Conservation (phyloP, 306 rosid species). For the Vicia sativa region DNA sequence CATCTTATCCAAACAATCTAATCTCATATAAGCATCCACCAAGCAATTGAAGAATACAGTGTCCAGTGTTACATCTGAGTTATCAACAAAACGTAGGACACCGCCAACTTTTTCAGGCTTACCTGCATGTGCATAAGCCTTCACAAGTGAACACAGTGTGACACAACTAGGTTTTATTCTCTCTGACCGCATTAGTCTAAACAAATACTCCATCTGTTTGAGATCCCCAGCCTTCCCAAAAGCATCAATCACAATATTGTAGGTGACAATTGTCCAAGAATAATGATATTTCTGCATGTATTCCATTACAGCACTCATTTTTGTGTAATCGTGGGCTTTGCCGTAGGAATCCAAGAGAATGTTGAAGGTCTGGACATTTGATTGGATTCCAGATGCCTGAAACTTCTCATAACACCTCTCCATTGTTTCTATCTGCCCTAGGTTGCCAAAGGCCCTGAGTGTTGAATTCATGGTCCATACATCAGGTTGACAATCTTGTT, state of each 20-base stretch:
- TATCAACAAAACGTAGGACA: constrained; percentile 70
- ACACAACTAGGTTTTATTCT: constrained; percentile 92
- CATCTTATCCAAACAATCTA: constrained; percentile 78
- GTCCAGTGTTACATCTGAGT: constrained; percentile 74
- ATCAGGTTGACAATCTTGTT: constrained; percentile 70
- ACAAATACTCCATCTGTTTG: constrained; percentile 89
- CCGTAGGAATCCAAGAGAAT: constrained; percentile 85
- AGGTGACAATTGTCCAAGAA: constrained; percentile 90
- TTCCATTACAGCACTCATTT: constrained; percentile 92
- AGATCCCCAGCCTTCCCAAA: constrained; percentile 94
- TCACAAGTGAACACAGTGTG: constrained; percentile 83
- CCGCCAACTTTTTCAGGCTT: constrained; percentile 70
- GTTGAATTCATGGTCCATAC: constrained; percentile 98
- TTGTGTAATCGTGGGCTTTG: constrained; percentile 61
- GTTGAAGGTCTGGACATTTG: constrained; percentile 84
- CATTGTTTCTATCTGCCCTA: constrained; percentile 87
- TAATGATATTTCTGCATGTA: constrained; percentile 93
- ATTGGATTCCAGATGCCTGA: constrained; percentile 83
- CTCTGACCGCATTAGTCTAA: constrained; percentile 88
- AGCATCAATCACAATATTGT: constrained; percentile 86
- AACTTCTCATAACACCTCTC: constrained; percentile 88
- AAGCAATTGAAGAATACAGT: constrained; percentile 80
- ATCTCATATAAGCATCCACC: constrained; percentile 82
- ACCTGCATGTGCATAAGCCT: constrained; percentile 80
- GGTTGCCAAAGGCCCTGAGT: constrained; percentile 82